A percentile compares a stretch with the other conserved stretches of the same genome.
These are phyloP conservation scores for Fusarium pseudoanthophilum DNA, from an alignment of 2,329 filamentous ascomycete genomes.

Conservation along the genomic window DNA sequence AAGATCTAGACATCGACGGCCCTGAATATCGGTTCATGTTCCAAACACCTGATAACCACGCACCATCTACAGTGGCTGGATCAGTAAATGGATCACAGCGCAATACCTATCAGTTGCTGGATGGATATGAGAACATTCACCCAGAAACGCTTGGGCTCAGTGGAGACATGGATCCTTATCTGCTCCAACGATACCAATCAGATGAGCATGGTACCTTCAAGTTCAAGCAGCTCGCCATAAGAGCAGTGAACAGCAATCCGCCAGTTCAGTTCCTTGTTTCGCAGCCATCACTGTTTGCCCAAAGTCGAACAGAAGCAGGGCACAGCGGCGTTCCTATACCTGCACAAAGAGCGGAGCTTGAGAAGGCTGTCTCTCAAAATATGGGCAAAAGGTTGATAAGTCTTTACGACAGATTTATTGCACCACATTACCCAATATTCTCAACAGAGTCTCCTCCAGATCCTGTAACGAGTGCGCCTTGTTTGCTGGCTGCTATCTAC, in stretches of 20 bases:
- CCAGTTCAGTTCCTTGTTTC: background rate
- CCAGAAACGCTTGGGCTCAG: background rate
- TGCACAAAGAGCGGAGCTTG: background rate
- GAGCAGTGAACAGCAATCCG: background rate
- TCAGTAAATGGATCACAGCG: background rate
- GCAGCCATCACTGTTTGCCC: background rate
- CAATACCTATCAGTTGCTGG: no score
- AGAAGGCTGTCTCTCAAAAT: background rate
- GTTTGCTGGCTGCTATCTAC: background rate
- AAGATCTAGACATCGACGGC: background rate
- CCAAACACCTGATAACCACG: background rate
- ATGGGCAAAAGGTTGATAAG: background rate
- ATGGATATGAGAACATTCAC: background rate
- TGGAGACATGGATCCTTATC: conserved; percentile 6
- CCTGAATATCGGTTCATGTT: conserved; percentile 6
- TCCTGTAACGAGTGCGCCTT: background rate
- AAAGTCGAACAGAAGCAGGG: background rate
- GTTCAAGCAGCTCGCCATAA: background rate
- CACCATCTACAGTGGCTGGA: accelerated
- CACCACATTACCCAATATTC: background rate
- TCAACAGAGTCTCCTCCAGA: background rate
- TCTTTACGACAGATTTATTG: background rate
- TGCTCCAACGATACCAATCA: background rate
- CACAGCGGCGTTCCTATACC: no score
- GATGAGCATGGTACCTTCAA: background rate